phyloP scores from a whole-genome alignment of 192 early-diverging fungal species.

The Coemansia sp. region DNA sequence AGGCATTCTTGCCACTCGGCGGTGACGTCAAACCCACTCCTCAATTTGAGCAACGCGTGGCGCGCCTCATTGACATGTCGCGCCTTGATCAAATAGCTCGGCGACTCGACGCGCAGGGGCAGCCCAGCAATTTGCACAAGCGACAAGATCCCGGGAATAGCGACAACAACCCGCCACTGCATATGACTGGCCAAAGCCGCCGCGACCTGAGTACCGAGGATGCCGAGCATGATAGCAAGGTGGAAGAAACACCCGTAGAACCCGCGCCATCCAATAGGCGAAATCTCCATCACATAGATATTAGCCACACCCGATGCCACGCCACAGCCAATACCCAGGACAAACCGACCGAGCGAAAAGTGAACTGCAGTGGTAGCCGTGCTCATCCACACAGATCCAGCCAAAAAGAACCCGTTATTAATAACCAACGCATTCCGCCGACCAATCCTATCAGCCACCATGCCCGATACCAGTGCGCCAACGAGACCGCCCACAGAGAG shows the following conservation, averaged over 20 bases:
- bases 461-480: conserved; percentile 59
- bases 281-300: conserved; percentile 72
- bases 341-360: conserved; percentile 69
- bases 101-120: conserved; percentile 65
- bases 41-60: conserved; percentile 59
- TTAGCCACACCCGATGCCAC: conserved; percentile 54
- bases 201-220: conserved; percentile 63
- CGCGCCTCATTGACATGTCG: conserved; percentile 61
- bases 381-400: conserved; percentile 64
- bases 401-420: conserved; percentile 65
- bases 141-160: conserved; percentile 56
- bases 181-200: conserved; percentile 55
- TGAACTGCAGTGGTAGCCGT: conserved; percentile 58
- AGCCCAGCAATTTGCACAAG: conserved; percentile 60
- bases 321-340: conserved; percentile 70
- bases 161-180: conserved; percentile 68
- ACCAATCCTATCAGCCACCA: conserved; percentile 57
- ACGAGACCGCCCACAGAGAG: conserved; percentile 62
- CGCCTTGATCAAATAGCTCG: conserved; percentile 62
- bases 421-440: conserved; percentile 63
- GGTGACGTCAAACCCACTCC: conserved; percentile 57
- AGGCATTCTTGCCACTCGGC: conserved; percentile 60
- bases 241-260: conserved; percentile 72
- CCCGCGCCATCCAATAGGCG: conserved; percentile 65
- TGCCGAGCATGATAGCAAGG: conserved; percentile 68